Conservation (phyloP, 2,329 filamentous ascomycete species). For the Fusarium sulawesiense region DNA sequence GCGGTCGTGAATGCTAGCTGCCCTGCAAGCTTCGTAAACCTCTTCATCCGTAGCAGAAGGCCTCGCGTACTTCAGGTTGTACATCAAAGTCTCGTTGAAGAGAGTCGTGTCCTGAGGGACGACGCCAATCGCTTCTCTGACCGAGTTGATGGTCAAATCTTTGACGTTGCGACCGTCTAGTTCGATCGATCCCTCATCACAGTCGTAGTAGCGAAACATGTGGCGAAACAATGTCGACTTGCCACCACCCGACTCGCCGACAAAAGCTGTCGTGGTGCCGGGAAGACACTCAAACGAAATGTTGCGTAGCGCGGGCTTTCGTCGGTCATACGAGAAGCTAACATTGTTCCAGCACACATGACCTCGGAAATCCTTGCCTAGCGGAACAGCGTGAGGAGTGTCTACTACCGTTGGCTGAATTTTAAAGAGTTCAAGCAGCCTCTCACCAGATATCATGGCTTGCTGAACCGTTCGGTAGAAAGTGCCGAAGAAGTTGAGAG, state of each 20-base stretch:
- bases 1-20: conserved; percentile 92
- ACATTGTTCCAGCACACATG: conserved; percentile 90
- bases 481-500: conserved; percentile 89
- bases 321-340: conserved; percentile 88
- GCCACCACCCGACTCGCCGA: conserved; percentile 95
- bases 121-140: conserved; percentile 90
- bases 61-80: conserved; percentile 92
- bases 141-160: conserved; percentile 91
- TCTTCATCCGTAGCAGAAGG: conserved; percentile 83
- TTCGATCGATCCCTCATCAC: conserved; percentile 80
- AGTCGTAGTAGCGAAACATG: conserved; percentile 96
- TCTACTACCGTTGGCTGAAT: conserved; percentile 94
- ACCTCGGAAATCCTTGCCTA: conserved; percentile 75
- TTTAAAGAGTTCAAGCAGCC: conserved; percentile 95
- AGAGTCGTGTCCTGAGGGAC: conserved; percentile 96
- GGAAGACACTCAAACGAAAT: conserved; percentile 87
- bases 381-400: conserved; percentile 68
- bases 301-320: conserved; percentile 85
- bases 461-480: conserved; percentile 97
- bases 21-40: conserved; percentile 82
- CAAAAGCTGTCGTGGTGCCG: conserved; percentile 93
- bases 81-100: conserved; percentile 95
- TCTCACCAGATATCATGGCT: conserved; percentile 96
- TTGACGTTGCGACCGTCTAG: conserved; percentile 88
- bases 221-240: conserved; percentile 97